Evolutionary conservation across 1,284 basidiomycete species (phyloP).

Genomic region (Pisolithus thermaeus): DNA sequence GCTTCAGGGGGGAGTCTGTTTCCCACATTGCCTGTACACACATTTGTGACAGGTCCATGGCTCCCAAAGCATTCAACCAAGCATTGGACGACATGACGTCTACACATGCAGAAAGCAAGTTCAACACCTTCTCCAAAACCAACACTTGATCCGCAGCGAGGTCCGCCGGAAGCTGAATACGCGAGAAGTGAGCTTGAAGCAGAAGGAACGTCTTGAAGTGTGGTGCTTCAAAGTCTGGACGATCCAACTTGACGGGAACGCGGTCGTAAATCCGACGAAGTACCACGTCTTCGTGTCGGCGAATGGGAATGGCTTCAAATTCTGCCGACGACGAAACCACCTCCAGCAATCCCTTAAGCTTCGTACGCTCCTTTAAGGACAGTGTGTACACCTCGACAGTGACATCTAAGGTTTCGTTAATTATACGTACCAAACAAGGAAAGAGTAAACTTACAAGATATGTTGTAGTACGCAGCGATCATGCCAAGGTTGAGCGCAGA

Average conservation of each 20-base stretch:
- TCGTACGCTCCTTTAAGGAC: slow-evolving; percentile 95
- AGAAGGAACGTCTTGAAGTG: slow-evolving; percentile 98
- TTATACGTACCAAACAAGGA: not conserved
- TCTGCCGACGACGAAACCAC: slow-evolving; percentile 95
- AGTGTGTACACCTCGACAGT: slow-evolving; percentile 96
- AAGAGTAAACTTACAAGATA: slow-evolving; percentile 56
- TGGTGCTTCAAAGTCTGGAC: slow-evolving; percentile 84
- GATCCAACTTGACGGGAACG: slow-evolving; percentile 92
- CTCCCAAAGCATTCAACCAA: slow-evolving; percentile 89
- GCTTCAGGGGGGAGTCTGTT: slow-evolving; percentile 88
- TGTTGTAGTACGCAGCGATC: slow-evolving; percentile 94
- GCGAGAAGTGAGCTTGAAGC: slow-evolving; percentile 94
- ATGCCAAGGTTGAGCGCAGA: slow-evolving; percentile 90
- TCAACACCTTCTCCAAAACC: slow-evolving; percentile 87
- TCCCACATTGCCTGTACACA: slow-evolving; percentile 99
- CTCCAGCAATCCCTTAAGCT: slow-evolving; percentile 93
- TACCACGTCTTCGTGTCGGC: slow-evolving; percentile 82
- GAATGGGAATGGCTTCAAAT: slow-evolving; percentile 92
- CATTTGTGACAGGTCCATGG: slow-evolving; percentile 99
- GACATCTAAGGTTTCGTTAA: slow-evolving; percentile 52
- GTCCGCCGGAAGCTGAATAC: slow-evolving; percentile 87
- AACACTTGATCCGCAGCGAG: slow-evolving; percentile 86
- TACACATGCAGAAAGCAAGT: slow-evolving; percentile 87
- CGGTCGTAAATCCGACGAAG: slow-evolving; percentile 91
- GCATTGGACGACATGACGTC: slow-evolving; percentile 98